These are phyloP conservation scores for Tricholoma sp. DNA, from an alignment of 768 basidiomycete species.

Conservation along the genomic window DNA sequence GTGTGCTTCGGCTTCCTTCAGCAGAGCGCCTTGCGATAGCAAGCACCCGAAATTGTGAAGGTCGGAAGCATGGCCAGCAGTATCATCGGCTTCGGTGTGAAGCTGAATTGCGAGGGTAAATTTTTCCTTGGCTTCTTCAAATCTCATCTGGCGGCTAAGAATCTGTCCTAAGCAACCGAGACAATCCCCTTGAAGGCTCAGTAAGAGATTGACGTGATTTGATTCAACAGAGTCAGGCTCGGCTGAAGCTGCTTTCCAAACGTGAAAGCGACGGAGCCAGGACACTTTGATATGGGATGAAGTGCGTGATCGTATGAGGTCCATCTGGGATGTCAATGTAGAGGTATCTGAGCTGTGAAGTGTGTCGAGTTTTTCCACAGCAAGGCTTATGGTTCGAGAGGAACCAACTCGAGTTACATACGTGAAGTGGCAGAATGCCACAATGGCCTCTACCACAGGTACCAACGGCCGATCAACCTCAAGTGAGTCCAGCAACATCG, in stretches of 20 bases:
- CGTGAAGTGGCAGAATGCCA: conserved; percentile 21
- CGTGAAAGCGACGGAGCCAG: not conserved
- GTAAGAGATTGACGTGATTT: not conserved
- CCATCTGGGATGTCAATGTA: not conserved
- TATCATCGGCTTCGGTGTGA: conserved; percentile 18
- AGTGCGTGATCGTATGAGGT: not conserved
- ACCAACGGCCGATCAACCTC: conserved; percentile 9
- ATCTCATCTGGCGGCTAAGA: conserved; percentile 15
- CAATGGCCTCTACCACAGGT: conserved; percentile 14
- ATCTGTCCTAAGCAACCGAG: conserved; percentile 24
- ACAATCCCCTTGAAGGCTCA: conserved; percentile 18
- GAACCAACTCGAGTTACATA: conserved; percentile 20
- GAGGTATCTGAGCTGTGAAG: not conserved
- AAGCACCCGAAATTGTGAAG: conserved; percentile 22
- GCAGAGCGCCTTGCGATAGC: conserved; percentile 4
- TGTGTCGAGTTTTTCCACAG: conserved; percentile 8
- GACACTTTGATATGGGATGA: not conserved
- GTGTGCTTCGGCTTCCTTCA: conserved; percentile 9
- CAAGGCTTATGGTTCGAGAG: conserved; percentile 12
- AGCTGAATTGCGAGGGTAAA: conserved; percentile 17
- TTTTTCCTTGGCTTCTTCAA: conserved; percentile 18
- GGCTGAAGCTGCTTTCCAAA: conserved; percentile 1
- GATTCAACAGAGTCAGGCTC: not conserved
- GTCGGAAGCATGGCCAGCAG: conserved; percentile 23
- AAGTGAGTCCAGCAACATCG: conserved; percentile 17